A percentile compares a stretch with the other conserved stretches of the same genome.
Evolutionary conservation across 1,139 yeast genomes (phyloP).

Genomic region (Yamadazyma atmosphaerica): DNA sequence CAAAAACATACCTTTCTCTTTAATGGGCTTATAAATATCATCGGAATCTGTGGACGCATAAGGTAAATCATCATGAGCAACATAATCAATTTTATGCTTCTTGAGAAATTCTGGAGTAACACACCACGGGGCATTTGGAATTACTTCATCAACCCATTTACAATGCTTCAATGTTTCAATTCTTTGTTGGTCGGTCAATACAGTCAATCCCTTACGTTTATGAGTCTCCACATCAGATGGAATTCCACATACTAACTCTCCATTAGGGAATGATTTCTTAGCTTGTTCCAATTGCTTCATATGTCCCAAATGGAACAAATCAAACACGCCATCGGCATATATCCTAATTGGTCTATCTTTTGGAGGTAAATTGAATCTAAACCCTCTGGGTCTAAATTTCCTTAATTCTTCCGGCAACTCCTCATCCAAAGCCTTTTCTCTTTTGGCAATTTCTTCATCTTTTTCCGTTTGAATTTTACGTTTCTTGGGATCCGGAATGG

Average conservation of each 20-base stretch:
- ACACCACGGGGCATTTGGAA: conserved; percentile 94
- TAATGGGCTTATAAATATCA: conserved; percentile 91
- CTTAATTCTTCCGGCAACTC: conserved; percentile 63
- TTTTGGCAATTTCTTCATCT: conserved; percentile 41
- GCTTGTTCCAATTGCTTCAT: conserved; percentile 98
- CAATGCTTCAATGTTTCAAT: conserved; percentile 88
- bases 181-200: conserved; percentile 81
- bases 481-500: conserved; percentile 20
- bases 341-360: conserved; percentile 82
- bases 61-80: conserved; percentile 97
- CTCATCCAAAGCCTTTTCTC: conserved; percentile 57
- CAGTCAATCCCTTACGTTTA: conserved; percentile 89
- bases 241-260: conserved; percentile 82
- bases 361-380: conserved; percentile 77
- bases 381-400: conserved; percentile 72
- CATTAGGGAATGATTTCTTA: conserved; percentile 86
- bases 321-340: conserved; percentile 98
- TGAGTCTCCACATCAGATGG: conserved; percentile 92
- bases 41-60: conserved; percentile 85
- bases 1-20: conserved; percentile 84
- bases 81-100: conserved; percentile 85
- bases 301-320: conserved; percentile 93
- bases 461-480: conserved; percentile 27
- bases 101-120: conserved; percentile 79
- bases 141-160: conserved; percentile 95